phyloP scores from a whole-genome alignment of 805 yeast species.

The Torulaspora indica region DNA sequence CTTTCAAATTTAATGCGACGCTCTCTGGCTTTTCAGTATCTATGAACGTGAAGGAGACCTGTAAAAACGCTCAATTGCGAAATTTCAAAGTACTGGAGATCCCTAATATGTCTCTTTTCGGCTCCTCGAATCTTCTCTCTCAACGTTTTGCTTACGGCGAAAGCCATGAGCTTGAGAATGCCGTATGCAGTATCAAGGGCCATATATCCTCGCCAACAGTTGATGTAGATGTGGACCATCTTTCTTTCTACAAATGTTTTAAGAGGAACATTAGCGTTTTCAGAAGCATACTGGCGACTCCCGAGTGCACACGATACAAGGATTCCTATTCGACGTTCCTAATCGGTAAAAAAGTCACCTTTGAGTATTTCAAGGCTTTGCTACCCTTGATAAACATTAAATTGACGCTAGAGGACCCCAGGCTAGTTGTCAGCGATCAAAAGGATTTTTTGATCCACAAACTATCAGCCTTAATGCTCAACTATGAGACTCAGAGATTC shows the following conservation, averaged over 20 bases:
- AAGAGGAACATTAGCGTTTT: slow-evolving; percentile 29
- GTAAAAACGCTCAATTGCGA: slow-evolving; percentile 7
- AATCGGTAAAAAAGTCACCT: slow-evolving; percentile 11
- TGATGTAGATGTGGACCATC: slow-evolving; percentile 42
- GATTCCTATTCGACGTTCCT: slow-evolving; percentile 11
- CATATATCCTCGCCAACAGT: slow-evolving; percentile 43
- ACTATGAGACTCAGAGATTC: slow-evolving; percentile 23
- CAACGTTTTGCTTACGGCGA: slow-evolving; percentile 33
- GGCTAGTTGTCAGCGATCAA: slow-evolving; percentile 33
- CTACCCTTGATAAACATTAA: slow-evolving; percentile 38
- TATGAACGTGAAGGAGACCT: slow-evolving; percentile 25
- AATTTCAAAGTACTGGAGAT: slow-evolving; percentile 32
- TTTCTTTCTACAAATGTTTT: slow-evolving; percentile 37
- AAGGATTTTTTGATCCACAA: slow-evolving; percentile 31
- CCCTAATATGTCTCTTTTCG: slow-evolving; percentile 39
- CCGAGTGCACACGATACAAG: slow-evolving; percentile 7
- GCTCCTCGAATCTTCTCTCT: slow-evolving; percentile 39
- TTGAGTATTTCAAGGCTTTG: slow-evolving; percentile 23
- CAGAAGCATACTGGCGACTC: slow-evolving; percentile 16
- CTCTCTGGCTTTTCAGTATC: slow-evolving; percentile 38
- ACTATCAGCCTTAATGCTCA: slow-evolving; percentile 29
- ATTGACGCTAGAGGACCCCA: slow-evolving; percentile 40
- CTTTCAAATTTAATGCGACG: slow-evolving; percentile 39
- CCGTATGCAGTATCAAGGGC: slow-evolving; percentile 37
- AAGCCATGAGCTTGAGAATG: slow-evolving; percentile 24